These are phyloP conservation scores for Yamadazyma sp. DNA, from an alignment of 805 yeast species.

Conservation along the genomic window DNA sequence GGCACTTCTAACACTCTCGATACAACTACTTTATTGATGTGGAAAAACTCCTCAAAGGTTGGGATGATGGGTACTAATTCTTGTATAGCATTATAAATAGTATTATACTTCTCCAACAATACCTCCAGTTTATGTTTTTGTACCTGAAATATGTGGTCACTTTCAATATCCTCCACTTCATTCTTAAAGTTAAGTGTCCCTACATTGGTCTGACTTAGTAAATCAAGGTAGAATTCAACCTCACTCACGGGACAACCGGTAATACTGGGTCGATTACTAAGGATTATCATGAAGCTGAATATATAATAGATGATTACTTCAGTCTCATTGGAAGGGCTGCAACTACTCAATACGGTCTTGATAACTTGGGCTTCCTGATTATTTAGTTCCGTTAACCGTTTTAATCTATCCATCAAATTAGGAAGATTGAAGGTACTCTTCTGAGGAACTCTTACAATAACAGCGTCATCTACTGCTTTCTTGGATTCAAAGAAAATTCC, in stretches of 20 bases:
- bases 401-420: constrained; percentile 19
- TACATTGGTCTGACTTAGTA: constrained; percentile 19
- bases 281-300: constrained; percentile 21
- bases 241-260: constrained; percentile 10
- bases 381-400: constrained; percentile 18
- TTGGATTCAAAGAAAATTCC: constrained; percentile 25
- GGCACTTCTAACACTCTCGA: constrained; percentile 71
- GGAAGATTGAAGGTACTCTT: constrained; percentile 21
- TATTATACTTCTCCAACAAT: constrained; percentile 14
- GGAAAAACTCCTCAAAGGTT: constrained; percentile 18
- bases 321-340: constrained; percentile 29
- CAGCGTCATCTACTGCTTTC: constrained; percentile 12
- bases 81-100: constrained; percentile 11
- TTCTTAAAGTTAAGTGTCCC: constrained; percentile 8
- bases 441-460: constrained; percentile 23
- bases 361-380: constrained; percentile 23
- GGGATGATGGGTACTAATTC: constrained; percentile 7
- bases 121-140: constrained; percentile 8
- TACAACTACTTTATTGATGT: constrained; percentile 46
- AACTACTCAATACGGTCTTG: constrained; percentile 19
- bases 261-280: constrained; percentile 5
- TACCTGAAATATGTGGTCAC: constrained; percentile 11
- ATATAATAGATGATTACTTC: constrained; percentile 27
- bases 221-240: constrained; percentile 19
- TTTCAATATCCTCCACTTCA: not conserved